A percentile compares a stretch with the other conserved stretches of the same genome.
Evolutionary conservation across 345 rosid species (phyloP).

Genomic region (Murraya paniculata): DNA sequence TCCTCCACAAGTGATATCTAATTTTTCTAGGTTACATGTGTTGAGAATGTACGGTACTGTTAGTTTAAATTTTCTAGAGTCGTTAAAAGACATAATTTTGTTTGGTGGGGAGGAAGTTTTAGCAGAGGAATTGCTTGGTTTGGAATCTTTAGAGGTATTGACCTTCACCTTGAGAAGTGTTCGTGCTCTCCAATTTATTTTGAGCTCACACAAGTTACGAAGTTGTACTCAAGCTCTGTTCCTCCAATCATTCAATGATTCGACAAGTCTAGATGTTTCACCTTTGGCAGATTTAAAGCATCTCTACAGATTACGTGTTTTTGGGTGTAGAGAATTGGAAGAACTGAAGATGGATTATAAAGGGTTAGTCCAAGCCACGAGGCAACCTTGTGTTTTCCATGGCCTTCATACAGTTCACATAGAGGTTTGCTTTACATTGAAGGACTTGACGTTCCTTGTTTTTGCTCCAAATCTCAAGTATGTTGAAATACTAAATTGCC

Average conservation of each 20-base stretch:
- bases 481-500: not conserved
- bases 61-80: not conserved
- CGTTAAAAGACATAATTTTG: not conserved
- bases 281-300: not conserved
- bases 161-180: not conserved
- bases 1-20: conserved; percentile 7
- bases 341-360: not conserved
- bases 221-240: not conserved
- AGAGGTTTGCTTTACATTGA: not conserved
- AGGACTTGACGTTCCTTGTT: not conserved
- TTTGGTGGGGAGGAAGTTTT: not conserved
- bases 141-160: not conserved
- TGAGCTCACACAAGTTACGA: not conserved
- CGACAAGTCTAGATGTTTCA: not conserved
- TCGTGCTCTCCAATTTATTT: not conserved
- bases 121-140: not conserved
- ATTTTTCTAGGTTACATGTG: not conserved
- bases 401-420: not conserved
- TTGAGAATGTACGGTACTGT: not conserved
- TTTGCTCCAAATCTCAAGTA: not conserved
- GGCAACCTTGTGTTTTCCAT: not conserved
- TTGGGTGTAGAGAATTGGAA: not conserved
- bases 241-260: not conserved
- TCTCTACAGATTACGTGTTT: not conserved
- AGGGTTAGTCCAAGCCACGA: not conserved